Base-by-base conservation (phyloP, 2,329 filamentous ascomycete genomes). In the Penicillium sp. region DNA sequence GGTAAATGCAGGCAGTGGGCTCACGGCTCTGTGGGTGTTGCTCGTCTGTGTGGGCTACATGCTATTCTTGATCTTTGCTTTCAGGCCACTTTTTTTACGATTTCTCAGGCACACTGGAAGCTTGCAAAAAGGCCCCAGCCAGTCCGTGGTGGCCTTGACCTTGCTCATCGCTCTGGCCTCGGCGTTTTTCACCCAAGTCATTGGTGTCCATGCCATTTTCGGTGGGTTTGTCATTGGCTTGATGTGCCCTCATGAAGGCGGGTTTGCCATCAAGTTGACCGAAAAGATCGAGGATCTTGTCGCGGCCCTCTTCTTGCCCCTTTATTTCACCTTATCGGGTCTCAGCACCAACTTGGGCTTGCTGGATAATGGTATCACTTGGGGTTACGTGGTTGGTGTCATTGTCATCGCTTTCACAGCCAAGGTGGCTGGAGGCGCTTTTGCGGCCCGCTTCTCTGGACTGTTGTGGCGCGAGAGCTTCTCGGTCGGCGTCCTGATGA, bases 211-310 rank as follows among this genome's bases (percentile, higher is more conserved):
- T 62, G 80, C 91, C 40, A 96, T 97, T 60, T 97, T 97, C 57
- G 91, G 91, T 28, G 89, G 85, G 3, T 97, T 97, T 62, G 74
- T 96, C 43, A 80, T 91, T 28, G 91, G 91, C 1, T 65, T 97
- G 17, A 93, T 97, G 41, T 89, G 89, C 53, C 91, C 90, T 0
- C 89, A 93, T 58, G 86, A 94, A 42, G 85, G 86, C 33, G 87
- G 89, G 18, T 94, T 95, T 58, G 86, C 87, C 15, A 93, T 95
- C 65, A 90, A 90, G 52, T 72, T 95, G 27, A 93, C 88, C 0
- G 89, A 95, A 60, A 96, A 96, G 72, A 83, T 97, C 43, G 91
- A 97, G 63, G 91, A 97, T 75, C 71, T 96, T 8, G 83, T 96
- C 19, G 81, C 83, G 0, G 83, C 86, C 1, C 70, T 97, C 1